phyloP scores from a whole-genome alignment of 768 basidiomycete species.

The Lactarius hengduanensis region DNA sequence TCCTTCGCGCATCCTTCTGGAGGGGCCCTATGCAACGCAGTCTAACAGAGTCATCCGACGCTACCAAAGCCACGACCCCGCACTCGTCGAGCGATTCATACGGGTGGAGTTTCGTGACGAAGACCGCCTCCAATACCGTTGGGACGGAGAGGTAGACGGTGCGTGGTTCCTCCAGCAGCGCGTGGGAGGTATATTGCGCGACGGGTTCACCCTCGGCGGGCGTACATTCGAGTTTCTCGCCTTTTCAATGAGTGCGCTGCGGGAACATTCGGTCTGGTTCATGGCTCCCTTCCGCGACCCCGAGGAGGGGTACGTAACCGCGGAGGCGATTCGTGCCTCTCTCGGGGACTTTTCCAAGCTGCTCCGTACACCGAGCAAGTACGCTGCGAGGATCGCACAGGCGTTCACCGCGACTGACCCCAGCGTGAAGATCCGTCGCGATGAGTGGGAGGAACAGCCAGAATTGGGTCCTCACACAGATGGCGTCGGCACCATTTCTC shows the following conservation, averaged over 20 bases:
- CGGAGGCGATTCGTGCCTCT: slow-evolving; percentile 55
- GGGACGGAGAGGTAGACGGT: slow-evolving; percentile 66
- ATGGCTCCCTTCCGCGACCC: slow-evolving; percentile 58
- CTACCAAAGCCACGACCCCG: slow-evolving; percentile 40
- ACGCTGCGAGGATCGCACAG: slow-evolving; percentile 79
- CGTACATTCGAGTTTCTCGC: slow-evolving; percentile 76
- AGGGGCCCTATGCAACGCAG: slow-evolving; percentile 73
- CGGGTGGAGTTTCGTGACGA: slow-evolving; percentile 87
- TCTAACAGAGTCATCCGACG: slow-evolving; percentile 79
- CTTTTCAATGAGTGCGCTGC: slow-evolving; percentile 75
- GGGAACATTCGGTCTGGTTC: slow-evolving; percentile 84
- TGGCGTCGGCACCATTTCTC: slow-evolving; percentile 78
- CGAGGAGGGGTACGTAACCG: slow-evolving; percentile 46
- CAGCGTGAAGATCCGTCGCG: slow-evolving; percentile 52
- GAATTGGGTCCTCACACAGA: slow-evolving; percentile 72
- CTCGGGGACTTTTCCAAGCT: slow-evolving; percentile 66
- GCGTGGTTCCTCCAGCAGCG: slow-evolving; percentile 46
- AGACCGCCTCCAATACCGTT: slow-evolving; percentile 69
- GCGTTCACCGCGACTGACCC: slow-evolving; percentile 82
- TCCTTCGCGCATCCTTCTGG: slow-evolving; percentile 68
- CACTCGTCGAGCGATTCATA: slow-evolving; percentile 65
- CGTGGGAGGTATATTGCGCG: slow-evolving; percentile 43
- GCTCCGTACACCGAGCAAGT: slow-evolving; percentile 61
- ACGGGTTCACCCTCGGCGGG: slow-evolving; percentile 69
- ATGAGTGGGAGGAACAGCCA: slow-evolving; percentile 61